These are phyloP conservation scores for Alternaria consortialis DNA, from an alignment of 2,329 filamentous ascomycete species.

Conservation along the genomic window DNA sequence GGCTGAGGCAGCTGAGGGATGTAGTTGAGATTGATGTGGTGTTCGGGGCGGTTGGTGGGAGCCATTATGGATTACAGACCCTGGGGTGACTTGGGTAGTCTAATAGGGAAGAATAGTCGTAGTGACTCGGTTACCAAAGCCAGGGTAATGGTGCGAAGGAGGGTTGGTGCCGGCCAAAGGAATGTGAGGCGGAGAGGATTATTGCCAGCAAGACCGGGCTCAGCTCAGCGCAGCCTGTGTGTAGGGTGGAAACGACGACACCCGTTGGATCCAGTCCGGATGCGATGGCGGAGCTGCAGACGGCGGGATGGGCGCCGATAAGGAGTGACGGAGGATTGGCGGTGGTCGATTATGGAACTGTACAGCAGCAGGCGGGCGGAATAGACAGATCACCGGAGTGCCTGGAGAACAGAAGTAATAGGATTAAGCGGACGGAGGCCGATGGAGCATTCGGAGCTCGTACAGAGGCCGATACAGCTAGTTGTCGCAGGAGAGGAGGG, in stretches of 20 bases:
- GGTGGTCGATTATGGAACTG: conserved; percentile 42
- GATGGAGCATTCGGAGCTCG: conserved; percentile 43
- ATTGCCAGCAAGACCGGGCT: conserved; percentile 46
- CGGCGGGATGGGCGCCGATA: conserved; percentile 21
- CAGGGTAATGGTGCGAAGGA: conserved; percentile 48
- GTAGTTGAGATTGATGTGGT: conserved; percentile 84
- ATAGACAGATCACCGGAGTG: conserved; percentile 49
- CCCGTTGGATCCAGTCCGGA: conserved; percentile 42
- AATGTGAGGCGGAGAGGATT: conserved; percentile 48
- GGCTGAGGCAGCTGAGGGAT: conserved; percentile 73
- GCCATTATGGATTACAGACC: conserved; percentile 88
- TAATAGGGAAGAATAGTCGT: conserved; percentile 41
- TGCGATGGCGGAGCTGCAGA: conserved; percentile 19
- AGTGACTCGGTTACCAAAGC: conserved; percentile 50
- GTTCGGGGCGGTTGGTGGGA: conserved; percentile 78
- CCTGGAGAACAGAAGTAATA: conserved; percentile 51
- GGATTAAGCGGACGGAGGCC: conserved; percentile 45
- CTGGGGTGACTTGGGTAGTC: conserved; percentile 36
- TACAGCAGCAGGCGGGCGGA: conserved; percentile 40
- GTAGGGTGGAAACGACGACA: conserved; percentile 29
- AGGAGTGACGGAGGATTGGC: conserved; percentile 40
- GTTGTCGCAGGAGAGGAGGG: conserved; percentile 18
- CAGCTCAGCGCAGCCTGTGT: conserved; percentile 37
- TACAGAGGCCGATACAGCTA: conserved; percentile 28
- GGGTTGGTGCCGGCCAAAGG: conserved; percentile 54